Base-by-base conservation (phyloP, 2,329 filamentous ascomycete species). In the Herpomyces periplanetae region DNA sequence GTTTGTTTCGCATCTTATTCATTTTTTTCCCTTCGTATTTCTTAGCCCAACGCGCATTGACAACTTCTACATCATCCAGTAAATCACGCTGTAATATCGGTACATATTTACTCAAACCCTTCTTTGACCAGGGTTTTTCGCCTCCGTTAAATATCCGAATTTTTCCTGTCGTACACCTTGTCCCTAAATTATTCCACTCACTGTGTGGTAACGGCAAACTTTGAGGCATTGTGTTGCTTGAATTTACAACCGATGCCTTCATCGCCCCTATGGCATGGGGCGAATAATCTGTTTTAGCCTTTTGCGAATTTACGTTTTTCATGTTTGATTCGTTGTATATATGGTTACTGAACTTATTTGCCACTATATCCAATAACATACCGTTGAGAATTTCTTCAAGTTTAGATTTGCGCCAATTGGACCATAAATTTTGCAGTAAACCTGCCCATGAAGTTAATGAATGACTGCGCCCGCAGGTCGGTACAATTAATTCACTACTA, bases 361-460 rank as follows among this genome's bases (percentile, higher is more conserved):
- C 42, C 8, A 49, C 42, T 18, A 60, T 38, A 30, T 65, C 53
- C 23, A 91, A 43, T 19, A 96, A 41, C 27, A 56, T 52, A 23
- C 52, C 58, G 0, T 68, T 57, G 21, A 96, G 44, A 20, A 85
- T 43, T 44, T 91, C 80, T 31, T 91, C 71, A 27, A 91, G 65
- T 44, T 87, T 87, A 20, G 52, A 47, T 31, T 58, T 53, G 23
- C 66, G 53, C 75, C 80, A 96, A 10, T 57, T 42, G 24, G 50
- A 45, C 80, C 80, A 96, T 18, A 84, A 35, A 23, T 59, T 51
- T 27, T 69, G 61, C 26, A 71, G 48, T 13, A 75, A 42, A 32
- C 36, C 3, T 36, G 11, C 61, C 56, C 25, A 49, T 44, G 19
- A 47, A 35, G 1, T 61, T n/a, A n/a, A n/a, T n/a, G n/a, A n/a